A percentile compares a stretch with the other conserved stretches of the same genome.
Conservation (phyloP, 495 filamentous ascomycete species). For the Hypoxylon lienhwacheense region DNA sequence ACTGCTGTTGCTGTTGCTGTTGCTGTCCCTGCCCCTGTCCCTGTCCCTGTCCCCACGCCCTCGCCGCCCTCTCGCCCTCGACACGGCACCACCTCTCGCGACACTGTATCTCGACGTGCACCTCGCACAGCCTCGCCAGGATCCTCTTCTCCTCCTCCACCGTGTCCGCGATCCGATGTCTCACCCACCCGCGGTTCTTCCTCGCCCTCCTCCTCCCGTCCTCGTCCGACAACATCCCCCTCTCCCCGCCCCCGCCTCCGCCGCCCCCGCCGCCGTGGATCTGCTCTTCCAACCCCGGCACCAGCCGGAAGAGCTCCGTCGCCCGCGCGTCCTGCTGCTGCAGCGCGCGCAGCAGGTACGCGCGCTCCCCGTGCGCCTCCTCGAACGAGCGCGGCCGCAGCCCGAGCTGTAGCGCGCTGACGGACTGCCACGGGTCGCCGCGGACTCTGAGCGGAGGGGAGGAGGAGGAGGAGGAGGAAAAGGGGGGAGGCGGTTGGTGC, state of each 20-base stretch:
- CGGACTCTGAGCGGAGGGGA: background rate
- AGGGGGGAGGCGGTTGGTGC: no score
- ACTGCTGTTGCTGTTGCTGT: background rate
- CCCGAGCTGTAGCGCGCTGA: constrained; percentile 20
- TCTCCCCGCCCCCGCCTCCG: constrained; percentile 1
- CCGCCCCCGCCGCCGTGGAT: constrained; percentile 5
- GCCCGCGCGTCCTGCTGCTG: constrained; percentile 43
- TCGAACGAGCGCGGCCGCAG: constrained; percentile 40
- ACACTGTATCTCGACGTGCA: constrained; percentile 47
- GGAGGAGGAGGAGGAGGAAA: no score
- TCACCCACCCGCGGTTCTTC: constrained; percentile 37
- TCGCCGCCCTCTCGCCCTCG: constrained; percentile 23
- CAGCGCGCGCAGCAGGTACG: constrained; percentile 44
- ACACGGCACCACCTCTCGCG: constrained; percentile 42
- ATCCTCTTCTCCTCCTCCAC: constrained; percentile 46
- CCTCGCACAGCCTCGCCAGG: constrained; percentile 46
- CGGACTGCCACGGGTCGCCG: constrained; percentile 18
- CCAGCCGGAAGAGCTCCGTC: constrained; percentile 34
- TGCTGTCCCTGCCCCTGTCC: constrained; percentile 6
- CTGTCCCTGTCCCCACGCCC: constrained; percentile 7
- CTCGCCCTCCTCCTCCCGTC: constrained; percentile 7
- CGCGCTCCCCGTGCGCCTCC: constrained; percentile 44
- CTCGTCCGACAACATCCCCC: constrained; percentile 25
- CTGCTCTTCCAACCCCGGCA: constrained; percentile 36
- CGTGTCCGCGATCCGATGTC: constrained; percentile 39